Evolutionary conservation across 805 yeast genomes (phyloP), one percentile per base, ranked within the genome.

Genomic region (Candida ponderosae): DNA sequence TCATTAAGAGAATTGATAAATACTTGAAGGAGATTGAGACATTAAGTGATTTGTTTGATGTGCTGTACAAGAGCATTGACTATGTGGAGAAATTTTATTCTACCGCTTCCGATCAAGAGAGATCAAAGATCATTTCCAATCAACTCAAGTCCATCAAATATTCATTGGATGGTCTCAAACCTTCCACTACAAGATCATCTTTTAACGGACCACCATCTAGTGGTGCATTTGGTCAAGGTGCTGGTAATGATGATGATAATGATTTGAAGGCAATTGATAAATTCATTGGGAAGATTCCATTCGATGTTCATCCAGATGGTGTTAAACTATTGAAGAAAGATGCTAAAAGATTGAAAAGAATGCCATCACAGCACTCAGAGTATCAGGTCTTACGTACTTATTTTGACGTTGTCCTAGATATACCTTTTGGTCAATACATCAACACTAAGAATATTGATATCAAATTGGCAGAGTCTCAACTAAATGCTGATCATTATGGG

Each of bases 401-500:
- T 54, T 65, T 81, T 44, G 87, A 81, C 41, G 70, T 76, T 17
- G 71, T 80, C 8, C 60, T 71, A 57, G 87, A 81, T 46, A 62
- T 81, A 34, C 87, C 87, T 1, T 80, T 70, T 49, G 68, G 66
- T 20, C 68, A 70, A 37, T 53, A 54, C 31, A 34, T 46, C 11
- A 39, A 39, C 21, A 45, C 45, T 14, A 43, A 46, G n/a, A 37
- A 43, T 5, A 63, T 76, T 36, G 74, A 81, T 45, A 54, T 85
- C 15, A 54, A 51, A 1, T 56, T 53, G 13, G 86, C 90, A 0
- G 66, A 70, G 40, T 49, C 57, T n/a, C 70, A 70, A 35, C 65
- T 85, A 19, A 84, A 85, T 46, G 61, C 65, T n/a, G 95, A 85
- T 50, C 95, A 85, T 52, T 81, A 75, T 51, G 95, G 95, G 0